A percentile compares a stretch with the other conserved stretches of the same genome.
Evolutionary conservation across 2,329 filamentous ascomycete species (phyloP).

Genomic region (Colletotrichum melonis): DNA sequence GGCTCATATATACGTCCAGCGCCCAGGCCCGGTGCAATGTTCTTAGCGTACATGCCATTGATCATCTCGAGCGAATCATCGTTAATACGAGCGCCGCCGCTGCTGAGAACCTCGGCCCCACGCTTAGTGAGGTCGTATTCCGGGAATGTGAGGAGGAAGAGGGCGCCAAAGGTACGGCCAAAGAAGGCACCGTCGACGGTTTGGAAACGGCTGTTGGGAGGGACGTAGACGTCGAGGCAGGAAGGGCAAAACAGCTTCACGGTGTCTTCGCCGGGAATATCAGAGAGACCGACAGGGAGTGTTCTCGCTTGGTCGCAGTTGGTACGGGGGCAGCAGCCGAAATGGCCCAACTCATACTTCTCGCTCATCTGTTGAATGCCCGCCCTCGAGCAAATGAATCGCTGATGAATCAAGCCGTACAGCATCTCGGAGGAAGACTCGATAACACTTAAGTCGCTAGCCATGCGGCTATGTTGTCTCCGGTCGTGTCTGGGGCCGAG

Average conservation of each 20-base stretch:
- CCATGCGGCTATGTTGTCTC: slow-evolving; percentile 84
- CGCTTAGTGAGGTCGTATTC: slow-evolving; percentile 89
- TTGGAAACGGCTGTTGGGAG: slow-evolving; percentile 96
- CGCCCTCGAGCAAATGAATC: slow-evolving; percentile 95
- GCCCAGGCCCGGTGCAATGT: slow-evolving; percentile 90
- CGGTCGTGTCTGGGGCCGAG: slow-evolving; percentile 67
- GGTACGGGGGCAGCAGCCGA: slow-evolving; percentile 94
- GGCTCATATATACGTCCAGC: slow-evolving; percentile 89
- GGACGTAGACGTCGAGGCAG: slow-evolving; percentile 96
- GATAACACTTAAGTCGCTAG: slow-evolving; percentile 93
- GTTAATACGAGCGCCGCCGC: slow-evolving; percentile 44
- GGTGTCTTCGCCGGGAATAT: slow-evolving; percentile 95
- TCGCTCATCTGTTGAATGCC: slow-evolving; percentile 99
- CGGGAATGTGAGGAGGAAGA: slow-evolving; percentile 98
- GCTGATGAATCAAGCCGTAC: slow-evolving; percentile 97
- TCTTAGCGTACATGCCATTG: slow-evolving; percentile 88
- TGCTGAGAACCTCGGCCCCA: slow-evolving; percentile 68
- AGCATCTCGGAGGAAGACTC: slow-evolving; percentile 98
- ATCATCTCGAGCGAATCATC: slow-evolving; percentile 67
- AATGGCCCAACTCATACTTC: slow-evolving; percentile 97
- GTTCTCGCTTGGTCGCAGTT: slow-evolving; percentile 92
- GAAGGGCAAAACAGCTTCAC: slow-evolving; percentile 98
- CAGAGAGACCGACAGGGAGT: slow-evolving; percentile 91
- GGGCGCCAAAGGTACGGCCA: slow-evolving; percentile 93
- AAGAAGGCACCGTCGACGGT: slow-evolving; percentile 98